phyloP scores from a whole-genome alignment of 1,139 yeast genomes.

The Pichiaceae sp. region DNA sequence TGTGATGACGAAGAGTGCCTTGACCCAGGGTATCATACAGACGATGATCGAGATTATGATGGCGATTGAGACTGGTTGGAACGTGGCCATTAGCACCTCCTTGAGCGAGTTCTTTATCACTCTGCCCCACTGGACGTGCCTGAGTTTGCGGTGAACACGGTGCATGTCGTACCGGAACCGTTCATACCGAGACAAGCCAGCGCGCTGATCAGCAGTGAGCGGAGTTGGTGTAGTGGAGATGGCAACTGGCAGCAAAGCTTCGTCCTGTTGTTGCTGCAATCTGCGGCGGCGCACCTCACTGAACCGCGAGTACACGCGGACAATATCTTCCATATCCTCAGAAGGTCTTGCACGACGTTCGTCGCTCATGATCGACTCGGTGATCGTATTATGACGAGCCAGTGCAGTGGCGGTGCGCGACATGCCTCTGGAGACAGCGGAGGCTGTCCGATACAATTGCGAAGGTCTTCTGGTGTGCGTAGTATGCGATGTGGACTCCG shows the following conservation, averaged over 20 bases:
- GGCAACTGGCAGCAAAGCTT: background rate
- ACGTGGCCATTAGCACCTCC: constrained; percentile 6
- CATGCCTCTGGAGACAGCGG: background rate
- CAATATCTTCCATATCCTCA: constrained; percentile 48
- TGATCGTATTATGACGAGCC: constrained; percentile 6
- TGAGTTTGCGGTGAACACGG: constrained; percentile 1
- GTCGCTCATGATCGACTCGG: constrained; percentile 19
- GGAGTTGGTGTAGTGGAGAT: background rate
- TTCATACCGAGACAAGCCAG: background rate
- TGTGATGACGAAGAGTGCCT: constrained; percentile 60
- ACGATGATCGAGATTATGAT: constrained; percentile 38
- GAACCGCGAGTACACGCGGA: constrained; percentile 40
- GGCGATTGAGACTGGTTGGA: constrained; percentile 8
- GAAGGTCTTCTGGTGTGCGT: background rate
- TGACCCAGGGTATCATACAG: constrained; percentile 82
- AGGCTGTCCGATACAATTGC: background rate
- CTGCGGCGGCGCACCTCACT: constrained; percentile 14
- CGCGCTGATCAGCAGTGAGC: background rate
- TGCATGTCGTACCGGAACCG: background rate
- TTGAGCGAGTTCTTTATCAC: constrained; percentile 3
- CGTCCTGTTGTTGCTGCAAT: background rate
- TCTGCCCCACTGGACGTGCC: constrained; percentile 1
- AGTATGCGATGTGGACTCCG: background rate
- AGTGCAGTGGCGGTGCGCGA: constrained; percentile 3
- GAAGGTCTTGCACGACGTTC: constrained; percentile 34